Conservation (phyloP, 371 early-diverging fungal species). For the Polyrhizophydium stewartii region DNA sequence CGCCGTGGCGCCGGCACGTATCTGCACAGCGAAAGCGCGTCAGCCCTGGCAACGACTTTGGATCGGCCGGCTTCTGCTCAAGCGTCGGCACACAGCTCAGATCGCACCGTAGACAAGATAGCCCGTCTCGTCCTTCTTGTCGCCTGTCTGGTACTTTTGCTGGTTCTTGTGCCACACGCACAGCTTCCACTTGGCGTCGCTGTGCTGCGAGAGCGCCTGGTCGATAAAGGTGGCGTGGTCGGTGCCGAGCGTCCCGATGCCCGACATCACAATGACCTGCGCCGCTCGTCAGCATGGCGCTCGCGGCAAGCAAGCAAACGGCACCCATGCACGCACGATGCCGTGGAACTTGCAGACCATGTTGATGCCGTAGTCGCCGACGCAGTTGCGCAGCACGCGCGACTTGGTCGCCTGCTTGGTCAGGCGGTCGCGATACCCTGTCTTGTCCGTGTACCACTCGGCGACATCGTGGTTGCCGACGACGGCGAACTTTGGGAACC, state of each 20-base stretch:
- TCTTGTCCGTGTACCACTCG: conserved; percentile 22
- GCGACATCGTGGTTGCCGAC: conserved; percentile 40
- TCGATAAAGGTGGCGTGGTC: conserved; percentile 26
- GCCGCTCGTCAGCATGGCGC: neutral
- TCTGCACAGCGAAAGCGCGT: too few relatives aligned
- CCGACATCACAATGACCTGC: conserved; percentile 27
- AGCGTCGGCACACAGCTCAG: too few relatives aligned
- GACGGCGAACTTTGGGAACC: conserved; percentile 23
- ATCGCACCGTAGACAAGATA: conserved; percentile 33
- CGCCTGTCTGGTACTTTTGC: conserved; percentile 30
- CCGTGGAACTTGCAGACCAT: conserved; percentile 25
- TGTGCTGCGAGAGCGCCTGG: conserved; percentile 11
- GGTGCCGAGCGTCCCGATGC: conserved; percentile 33
- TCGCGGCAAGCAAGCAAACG: neutral
- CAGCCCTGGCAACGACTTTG: too few relatives aligned
- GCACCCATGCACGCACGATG: conserved; percentile 12
- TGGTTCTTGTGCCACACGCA: conserved; percentile 47
- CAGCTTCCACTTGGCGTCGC: conserved; percentile 25
- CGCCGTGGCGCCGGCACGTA: conserved; percentile 32
- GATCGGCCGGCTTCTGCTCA: too few relatives aligned
- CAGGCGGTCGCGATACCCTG: conserved; percentile 24
- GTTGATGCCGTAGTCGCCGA: conserved; percentile 35
- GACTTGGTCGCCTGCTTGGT: conserved; percentile 8
- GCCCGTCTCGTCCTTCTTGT: conserved; percentile 38
- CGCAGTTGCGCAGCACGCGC: conserved; percentile 15